Evolutionary conservation across 1,284 basidiomycete genomes (phyloP).

Genomic region (Lentinula novae-zelandiae): DNA sequence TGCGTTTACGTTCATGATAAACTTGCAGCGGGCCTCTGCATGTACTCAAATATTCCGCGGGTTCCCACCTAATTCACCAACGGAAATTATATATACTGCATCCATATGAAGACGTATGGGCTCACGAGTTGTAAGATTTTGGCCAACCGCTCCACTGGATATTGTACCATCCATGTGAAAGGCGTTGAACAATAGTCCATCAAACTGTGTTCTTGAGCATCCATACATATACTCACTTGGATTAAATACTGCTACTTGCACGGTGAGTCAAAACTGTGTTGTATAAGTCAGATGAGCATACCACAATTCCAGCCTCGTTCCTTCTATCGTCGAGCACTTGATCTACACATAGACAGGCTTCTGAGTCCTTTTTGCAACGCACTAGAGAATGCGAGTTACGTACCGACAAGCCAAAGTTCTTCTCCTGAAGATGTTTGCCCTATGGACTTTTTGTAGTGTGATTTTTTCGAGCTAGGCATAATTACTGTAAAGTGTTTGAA

Average conservation of each 20-base stretch:
- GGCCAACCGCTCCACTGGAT: constrained; percentile 9
- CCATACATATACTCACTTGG: not conserved
- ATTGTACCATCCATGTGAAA: not conserved
- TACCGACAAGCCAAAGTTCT: constrained; percentile 4
- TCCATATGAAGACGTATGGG: not conserved
- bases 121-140: not conserved
- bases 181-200: not conserved
- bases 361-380: not conserved
- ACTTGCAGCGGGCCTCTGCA: not conserved
- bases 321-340: not conserved
- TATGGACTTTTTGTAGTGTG: not conserved
- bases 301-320: not conserved
- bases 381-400: not conserved
- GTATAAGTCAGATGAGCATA: not conserved
- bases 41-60: not conserved
- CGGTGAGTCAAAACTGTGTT: not conserved
- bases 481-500: not conserved
- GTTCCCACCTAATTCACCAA: constrained; percentile 5
- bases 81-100: not conserved
- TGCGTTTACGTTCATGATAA: not conserved
- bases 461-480: not conserved
- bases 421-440: not conserved
- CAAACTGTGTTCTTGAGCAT: not conserved
- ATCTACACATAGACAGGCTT: not conserved
- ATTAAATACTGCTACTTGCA: not conserved